Evolutionary conservation across 1,284 basidiomycete genomes (phyloP), one percentile per base, ranked within the genome.

Genomic region (Apiotrichum gamsii): DNA sequence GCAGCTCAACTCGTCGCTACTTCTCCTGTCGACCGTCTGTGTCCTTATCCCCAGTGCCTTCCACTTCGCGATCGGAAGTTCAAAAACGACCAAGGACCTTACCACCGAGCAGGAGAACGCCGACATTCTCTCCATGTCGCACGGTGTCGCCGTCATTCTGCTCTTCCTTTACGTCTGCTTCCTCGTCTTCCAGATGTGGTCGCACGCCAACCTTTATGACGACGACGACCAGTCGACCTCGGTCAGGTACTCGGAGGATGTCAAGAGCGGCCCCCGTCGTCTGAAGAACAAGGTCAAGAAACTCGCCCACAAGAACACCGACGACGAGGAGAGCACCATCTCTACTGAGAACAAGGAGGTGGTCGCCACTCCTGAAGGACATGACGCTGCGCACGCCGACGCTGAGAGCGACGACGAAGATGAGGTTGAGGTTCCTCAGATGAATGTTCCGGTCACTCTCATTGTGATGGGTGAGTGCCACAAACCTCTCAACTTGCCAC

Each of bases 131-230:
- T 58, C 69, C 30, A 81, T 90, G 72, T 86, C 83, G 59, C 86
- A 82, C 56, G 90, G 86, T 14, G 87, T 88, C 15, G 80, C 89
- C 0, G 77, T 94, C 47, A 81, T 94, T 43, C 76, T 93, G 3
- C 77, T 93, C 14, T 77, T 89, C 10, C 52, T 70, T 39, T 89
- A 90, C 67, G 67, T 69, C 3, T 79, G 76, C 19, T 90, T 87
- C 64, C 77, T 93, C 15, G 65, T 84, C 38, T 94, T 94, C 77
- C 88, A 91, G 39, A 81, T 94, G 10, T 88, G 82, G 68, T 86
- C 87, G 0, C 90, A 94, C 72, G 79, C 84, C 2, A 70, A 77
- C 29, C 74, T 91, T 6, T 93, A 87, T 64, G 59, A 76, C 38
- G 67, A 66, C 43, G 56, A 52, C 33, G 33, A 32, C 4, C 52